Percentiles rank a stretch among this genome's conserved stretches.
phyloP scores from a whole-genome alignment of 495 filamentous ascomycete species.

The Friedmanniomyces simplex region DNA sequence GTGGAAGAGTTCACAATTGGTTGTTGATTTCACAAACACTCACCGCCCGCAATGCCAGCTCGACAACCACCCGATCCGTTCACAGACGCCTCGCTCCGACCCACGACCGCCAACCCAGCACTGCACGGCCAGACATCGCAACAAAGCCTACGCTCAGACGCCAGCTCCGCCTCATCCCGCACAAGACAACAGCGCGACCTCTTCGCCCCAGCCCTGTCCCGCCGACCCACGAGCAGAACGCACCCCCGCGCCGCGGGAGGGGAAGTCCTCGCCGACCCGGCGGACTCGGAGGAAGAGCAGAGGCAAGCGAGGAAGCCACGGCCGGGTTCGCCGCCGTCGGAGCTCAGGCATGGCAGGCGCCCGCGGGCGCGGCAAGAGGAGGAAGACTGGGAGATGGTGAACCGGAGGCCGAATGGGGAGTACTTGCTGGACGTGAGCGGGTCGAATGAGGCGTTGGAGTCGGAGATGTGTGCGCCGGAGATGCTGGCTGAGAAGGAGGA shows the following conservation, averaged over 20 bases:
- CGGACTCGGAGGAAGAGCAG: conserved; percentile 13
- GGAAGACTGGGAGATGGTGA: conserved; percentile 15
- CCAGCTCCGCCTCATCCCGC: conserved; percentile 8
- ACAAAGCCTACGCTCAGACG: conserved; percentile 13
- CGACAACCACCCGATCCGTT: conserved; percentile 15
- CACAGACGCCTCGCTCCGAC: conserved; percentile 3
- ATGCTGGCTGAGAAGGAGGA: background rate
- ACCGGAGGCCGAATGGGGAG: conserved; percentile 11
- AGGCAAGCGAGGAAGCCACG: background rate
- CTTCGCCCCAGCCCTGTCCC: conserved; percentile 13
- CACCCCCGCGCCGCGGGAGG: conserved; percentile 3
- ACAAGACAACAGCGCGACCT: conserved; percentile 7
- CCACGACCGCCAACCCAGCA: conserved; percentile 4
- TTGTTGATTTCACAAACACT: background rate
- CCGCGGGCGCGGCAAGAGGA: background rate
- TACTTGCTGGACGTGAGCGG: conserved; percentile 2
- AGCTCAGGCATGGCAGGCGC: background rate
- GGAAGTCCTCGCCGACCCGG: conserved; percentile 12
- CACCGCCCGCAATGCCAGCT: background rate
- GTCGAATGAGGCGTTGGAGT: background rate
- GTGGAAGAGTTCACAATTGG: no score
- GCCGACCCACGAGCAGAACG: conserved; percentile 4
- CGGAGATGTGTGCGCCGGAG: background rate
- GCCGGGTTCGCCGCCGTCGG: conserved; percentile 12
- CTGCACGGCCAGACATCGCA: conserved; percentile 12